Evolutionary conservation across 208 protist species (phyloP), one percentile per base, ranked within the genome.

Genomic region (Trypanosoma lewisi): DNA sequence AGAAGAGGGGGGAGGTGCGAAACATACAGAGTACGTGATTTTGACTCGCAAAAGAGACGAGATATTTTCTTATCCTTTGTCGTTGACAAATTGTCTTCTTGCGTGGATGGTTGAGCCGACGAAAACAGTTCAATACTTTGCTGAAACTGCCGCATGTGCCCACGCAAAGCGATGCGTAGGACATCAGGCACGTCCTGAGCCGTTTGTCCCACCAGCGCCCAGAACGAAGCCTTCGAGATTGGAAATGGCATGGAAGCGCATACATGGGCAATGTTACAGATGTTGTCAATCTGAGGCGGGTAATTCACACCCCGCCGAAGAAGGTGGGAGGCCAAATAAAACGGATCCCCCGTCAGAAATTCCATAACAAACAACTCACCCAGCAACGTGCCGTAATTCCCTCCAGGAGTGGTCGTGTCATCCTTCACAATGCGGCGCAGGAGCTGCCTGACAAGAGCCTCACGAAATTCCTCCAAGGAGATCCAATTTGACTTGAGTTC

Each of bases 221-320:
- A 94, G 54, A 94, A 94, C 52, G 75, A 73, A 4, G 84, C 82
- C 57, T 80, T 78, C 11, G 88, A 90, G 6, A 85, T 75, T 25
- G 75, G 60, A 51, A 68, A 71, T 11, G 77, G 64, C 34, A 90
- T 59, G 21, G 63, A 19, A 36, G 64, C 65, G 51, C 88, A 91
- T 5, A 73, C 76, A 61, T 89, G 83, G 5, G 88, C 80, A 31
- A 91, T 70, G 23, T 75, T 67, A 67, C 88, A 94, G 48, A 94
- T 83, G 44, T 81, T 85, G 42, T 94, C 82, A 28, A 87, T 67
- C 71, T 91, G 84, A 4, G 70, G 55, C 3, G 80, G 62, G 21
- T 34, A 56, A 34, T 48, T 54, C 19, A 69, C 77, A 4, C 78
- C 76, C 47, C 76, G 78, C 74, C 85, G 71, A 39, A 94, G 64